Conservation (phyloP, 2,329 filamentous ascomycete species). For the Nemania sp. region DNA sequence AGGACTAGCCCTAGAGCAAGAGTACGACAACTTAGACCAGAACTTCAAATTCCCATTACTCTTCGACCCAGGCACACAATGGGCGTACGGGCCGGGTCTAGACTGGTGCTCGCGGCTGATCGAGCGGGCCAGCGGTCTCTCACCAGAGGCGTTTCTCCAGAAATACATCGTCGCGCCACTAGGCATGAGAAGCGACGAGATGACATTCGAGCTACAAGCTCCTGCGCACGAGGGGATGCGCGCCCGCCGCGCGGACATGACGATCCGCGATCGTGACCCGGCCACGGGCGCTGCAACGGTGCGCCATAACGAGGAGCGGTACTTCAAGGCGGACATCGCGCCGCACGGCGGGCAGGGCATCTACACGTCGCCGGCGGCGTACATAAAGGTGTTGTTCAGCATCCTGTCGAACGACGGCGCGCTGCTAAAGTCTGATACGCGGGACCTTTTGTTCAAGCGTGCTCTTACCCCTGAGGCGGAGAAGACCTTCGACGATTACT, state of each 20-base stretch:
- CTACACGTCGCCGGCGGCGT: constrained; percentile 45
- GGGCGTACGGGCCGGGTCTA: constrained; percentile 15
- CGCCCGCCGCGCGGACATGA: constrained; percentile 29
- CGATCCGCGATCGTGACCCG: constrained; percentile 10
- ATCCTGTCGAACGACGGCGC: constrained; percentile 53
- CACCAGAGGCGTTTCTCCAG: constrained; percentile 21
- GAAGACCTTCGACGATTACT: constrained; percentile 24
- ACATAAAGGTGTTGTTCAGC: constrained; percentile 49
- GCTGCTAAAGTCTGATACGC: constrained; percentile 47
- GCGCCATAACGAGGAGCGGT: constrained; percentile 23
- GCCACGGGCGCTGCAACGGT: constrained; percentile 3
- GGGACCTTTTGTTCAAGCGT: constrained; percentile 50
- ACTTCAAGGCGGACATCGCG: constrained; percentile 26
- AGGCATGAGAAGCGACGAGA: constrained; percentile 21
- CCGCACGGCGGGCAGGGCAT: constrained; percentile 43
- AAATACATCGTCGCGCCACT: constrained; percentile 18
- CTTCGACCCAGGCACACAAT: constrained; percentile 25
- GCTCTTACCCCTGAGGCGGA: constrained; percentile 45
- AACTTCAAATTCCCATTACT: constrained; percentile 25
- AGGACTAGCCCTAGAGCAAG: constrained; percentile 6
- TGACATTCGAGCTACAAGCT: constrained; percentile 31
- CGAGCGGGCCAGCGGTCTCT: constrained; percentile 11
- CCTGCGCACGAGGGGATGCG: constrained; percentile 25
- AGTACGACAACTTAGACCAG: constrained; percentile 18
- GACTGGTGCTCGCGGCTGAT: constrained; percentile 25